Evolutionary conservation across 345 rosid genomes (phyloP).

Genomic region (Turritis glabra): DNA sequence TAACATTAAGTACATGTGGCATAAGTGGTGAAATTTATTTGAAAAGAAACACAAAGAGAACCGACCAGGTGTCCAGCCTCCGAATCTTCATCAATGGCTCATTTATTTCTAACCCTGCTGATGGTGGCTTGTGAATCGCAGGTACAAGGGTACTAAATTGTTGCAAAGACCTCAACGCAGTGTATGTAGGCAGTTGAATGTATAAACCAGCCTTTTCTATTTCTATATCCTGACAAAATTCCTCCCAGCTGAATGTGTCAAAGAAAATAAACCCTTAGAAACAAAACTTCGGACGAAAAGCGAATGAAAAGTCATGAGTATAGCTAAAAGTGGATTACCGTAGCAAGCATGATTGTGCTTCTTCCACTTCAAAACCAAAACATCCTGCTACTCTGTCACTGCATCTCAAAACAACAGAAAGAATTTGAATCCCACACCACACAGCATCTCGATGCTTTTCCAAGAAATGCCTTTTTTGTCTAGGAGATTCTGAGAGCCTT

Average conservation of each 20-base stretch:
- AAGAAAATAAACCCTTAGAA: slow-evolving; percentile 23
- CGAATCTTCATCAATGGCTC: slow-evolving; percentile 52
- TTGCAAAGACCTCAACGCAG: slow-evolving; percentile 33
- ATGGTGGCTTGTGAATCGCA: slow-evolving; percentile 38
- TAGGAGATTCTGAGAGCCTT: slow-evolving; percentile 32
- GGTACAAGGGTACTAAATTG: slow-evolving; percentile 43
- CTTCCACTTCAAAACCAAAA: slow-evolving; percentile 54
- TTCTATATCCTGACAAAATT: slow-evolving; percentile 74
- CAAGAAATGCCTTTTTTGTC: slow-evolving; percentile 20
- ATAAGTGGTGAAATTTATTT: slow-evolving; percentile 12
- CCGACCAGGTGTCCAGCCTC: slow-evolving; percentile 54
- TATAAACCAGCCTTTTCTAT: slow-evolving; percentile 70
- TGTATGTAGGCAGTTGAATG: slow-evolving; percentile 44
- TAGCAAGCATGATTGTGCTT: slow-evolving; percentile 64
- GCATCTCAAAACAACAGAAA: slow-evolving; percentile 53
- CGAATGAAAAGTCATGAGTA: background rate
- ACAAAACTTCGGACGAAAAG: slow-evolving; percentile 11
- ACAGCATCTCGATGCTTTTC: slow-evolving; percentile 38
- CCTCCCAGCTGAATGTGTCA: slow-evolving; percentile 75
- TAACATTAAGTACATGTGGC: slow-evolving; percentile 10
- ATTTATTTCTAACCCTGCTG: slow-evolving; percentile 36
- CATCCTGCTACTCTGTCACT: slow-evolving; percentile 47
- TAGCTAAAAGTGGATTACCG: slow-evolving; percentile 53
- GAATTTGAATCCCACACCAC: slow-evolving; percentile 70
- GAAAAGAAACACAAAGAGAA: slow-evolving; percentile 4